phyloP scores from a whole-genome alignment of 106 monocot genomes.

The Platanthera zijinensis region DNA sequence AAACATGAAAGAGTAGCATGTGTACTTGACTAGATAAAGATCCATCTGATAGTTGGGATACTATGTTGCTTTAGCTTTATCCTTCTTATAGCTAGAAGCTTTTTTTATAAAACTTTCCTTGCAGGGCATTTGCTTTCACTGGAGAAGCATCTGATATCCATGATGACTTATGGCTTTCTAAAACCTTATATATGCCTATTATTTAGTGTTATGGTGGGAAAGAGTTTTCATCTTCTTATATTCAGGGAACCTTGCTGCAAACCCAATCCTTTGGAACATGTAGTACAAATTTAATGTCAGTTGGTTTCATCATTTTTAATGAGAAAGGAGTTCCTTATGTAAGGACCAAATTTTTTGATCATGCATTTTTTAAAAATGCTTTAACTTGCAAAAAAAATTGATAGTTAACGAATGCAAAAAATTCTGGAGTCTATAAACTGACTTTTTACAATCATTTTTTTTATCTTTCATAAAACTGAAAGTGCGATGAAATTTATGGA shows the following conservation, averaged over 20 bases:
- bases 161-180: constrained; percentile 91
- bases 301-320: constrained; percentile 74
- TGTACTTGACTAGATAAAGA: too few relatives aligned
- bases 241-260: constrained; percentile 62
- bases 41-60: too few relatives aligned
- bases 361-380: not conserved
- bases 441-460: too few relatives aligned
- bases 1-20: too few relatives aligned
- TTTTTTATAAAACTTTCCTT: not conserved
- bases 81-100: too few relatives aligned
- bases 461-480: too few relatives aligned
- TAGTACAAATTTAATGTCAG: constrained; percentile 66
- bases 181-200: constrained; percentile 55
- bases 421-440: too few relatives aligned
- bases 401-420: not conserved
- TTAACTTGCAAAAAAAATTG: not conserved
- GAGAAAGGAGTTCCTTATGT: constrained; percentile 69
- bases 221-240: constrained; percentile 75
- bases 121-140: constrained; percentile 56
- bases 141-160: constrained; percentile 83
- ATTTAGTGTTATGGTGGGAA: constrained; percentile 91
- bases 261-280: constrained; percentile 88
- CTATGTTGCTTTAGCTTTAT: too few relatives aligned
- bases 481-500: too few relatives aligned
- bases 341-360: constrained; percentile 13